Percentiles rank a stretch among this genome's conserved stretches.
Conservation (phyloP, 371 early-diverging fungal species). For the Rhizopus sp. region DNA sequence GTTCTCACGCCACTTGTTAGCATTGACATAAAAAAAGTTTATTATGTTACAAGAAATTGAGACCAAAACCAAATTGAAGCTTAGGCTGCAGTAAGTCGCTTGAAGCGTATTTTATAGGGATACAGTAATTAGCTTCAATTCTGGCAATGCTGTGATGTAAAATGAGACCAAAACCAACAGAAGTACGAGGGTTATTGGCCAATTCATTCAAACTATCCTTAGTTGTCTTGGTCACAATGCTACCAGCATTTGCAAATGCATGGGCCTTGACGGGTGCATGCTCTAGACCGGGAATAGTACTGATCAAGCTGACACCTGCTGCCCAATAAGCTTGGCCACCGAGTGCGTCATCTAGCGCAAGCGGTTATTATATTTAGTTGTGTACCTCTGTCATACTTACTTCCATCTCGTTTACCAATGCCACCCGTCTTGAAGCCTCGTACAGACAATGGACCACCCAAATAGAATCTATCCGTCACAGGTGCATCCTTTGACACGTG, state of each 20-base stretch:
- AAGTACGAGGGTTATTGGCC: slow-evolving; percentile 58
- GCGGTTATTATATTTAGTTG: not conserved
- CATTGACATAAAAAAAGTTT: slow-evolving; percentile 1
- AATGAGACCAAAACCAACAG: slow-evolving; percentile 80
- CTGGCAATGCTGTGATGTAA: slow-evolving; percentile 76
- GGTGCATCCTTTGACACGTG: slow-evolving; percentile 44
- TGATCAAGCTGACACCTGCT: slow-evolving; percentile 79
- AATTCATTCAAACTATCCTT: slow-evolving; percentile 41
- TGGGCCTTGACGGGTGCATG: slow-evolving; percentile 76
- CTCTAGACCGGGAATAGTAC: slow-evolving; percentile 72
- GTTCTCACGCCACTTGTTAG: not conserved
- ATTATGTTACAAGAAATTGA: slow-evolving; percentile 70
- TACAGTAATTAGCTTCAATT: slow-evolving; percentile 49
- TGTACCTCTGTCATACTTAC: slow-evolving; percentile 38
- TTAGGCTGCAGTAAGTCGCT: slow-evolving; percentile 76
- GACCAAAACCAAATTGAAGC: slow-evolving; percentile 84
- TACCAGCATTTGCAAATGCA: slow-evolving; percentile 88
- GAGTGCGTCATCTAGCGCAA: slow-evolving; percentile 70
- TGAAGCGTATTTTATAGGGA: slow-evolving; percentile 45
- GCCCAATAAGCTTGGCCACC: slow-evolving; percentile 89
- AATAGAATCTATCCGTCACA: slow-evolving; percentile 81
- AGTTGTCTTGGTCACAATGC: slow-evolving; percentile 43
- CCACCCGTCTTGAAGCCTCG: slow-evolving; percentile 89
- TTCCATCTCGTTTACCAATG: slow-evolving; percentile 81
- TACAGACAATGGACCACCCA: slow-evolving; percentile 86